Evolutionary conservation across 306 rosid genomes (phyloP), one percentile per base, ranked within the genome.

Genomic region (Citrullus colocynthis): DNA sequence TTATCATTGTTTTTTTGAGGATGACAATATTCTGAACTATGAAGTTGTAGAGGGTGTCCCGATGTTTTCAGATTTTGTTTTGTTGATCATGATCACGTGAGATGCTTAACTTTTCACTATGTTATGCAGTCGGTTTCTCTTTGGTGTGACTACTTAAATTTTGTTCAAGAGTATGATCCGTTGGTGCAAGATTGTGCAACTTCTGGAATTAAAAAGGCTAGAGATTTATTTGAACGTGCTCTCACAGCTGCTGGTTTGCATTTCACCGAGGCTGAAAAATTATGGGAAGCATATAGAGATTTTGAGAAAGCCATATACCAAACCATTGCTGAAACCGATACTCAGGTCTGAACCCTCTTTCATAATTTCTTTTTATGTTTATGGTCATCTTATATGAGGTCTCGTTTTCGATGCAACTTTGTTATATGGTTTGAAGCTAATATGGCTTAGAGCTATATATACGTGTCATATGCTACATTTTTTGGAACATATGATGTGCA

Each of bases 231-330:
- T 84, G 97, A 95, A 79, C 85, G 80, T 56, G 97, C 97, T 63
- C 93, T 95, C 80, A 87, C 97, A 34, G 96, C 97, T 16, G 87
- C 85, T 67, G 97, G 99, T 79, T 82, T 95, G 92, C 97, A 92
- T 86, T 84, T 95, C 79, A 57, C 89, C 2, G 87, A 95, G 81
- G 99, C 97, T 32, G 82, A 63, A 81, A 86, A 81, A 80, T 80
- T 95, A 83, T 95, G 99, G 99, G 92, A 90, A 79, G 88, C 89
- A 67, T 95, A 88, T 85, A 85, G 93, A 79, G 78, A 85, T 54
- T 95, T 84, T 78, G 97, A 95, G 86, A 91, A 82, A 85, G 85
- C 96, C 64, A 78, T 92, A 74, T 81, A 83, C 69, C 82, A 78
- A 37, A 77, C 90, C 58, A 70, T 88, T 4, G 85, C 86, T 58